Percentiles rank a stretch among this genome's conserved stretches.
These are phyloP conservation scores for Elymus sibiricus DNA, from an alignment of 176 grass and related monocot genomes.

Conservation along the genomic window DNA sequence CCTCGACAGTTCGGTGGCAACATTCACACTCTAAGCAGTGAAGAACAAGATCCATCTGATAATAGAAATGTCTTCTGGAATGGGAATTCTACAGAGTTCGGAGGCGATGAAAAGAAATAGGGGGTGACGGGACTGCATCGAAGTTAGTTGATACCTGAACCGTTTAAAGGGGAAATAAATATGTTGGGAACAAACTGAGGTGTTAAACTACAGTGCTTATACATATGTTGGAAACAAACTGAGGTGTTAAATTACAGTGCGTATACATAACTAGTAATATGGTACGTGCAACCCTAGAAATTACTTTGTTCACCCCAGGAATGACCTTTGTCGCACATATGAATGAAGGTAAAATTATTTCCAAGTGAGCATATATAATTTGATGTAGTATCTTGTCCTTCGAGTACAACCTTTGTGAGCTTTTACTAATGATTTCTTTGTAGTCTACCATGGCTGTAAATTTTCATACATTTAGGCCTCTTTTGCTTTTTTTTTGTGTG, in stretches of 20 bases:
- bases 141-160: background rate
- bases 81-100: conserved; percentile 94
- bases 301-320: background rate
- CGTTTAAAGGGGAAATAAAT: background rate
- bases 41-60: conserved; percentile 40
- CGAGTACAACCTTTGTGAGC: too few relatives aligned
- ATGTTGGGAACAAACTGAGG: background rate
- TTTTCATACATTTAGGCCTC: too few relatives aligned
- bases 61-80: conserved; percentile 95
- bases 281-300: background rate
- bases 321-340: background rate
- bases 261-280: background rate
- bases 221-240: background rate
- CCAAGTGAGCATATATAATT: background rate
- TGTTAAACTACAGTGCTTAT: background rate
- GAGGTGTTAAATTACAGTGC: background rate
- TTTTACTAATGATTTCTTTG: too few relatives aligned
- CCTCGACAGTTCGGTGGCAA: conserved; percentile 63
- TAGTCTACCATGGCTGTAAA: too few relatives aligned
- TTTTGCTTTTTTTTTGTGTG: too few relatives aligned
- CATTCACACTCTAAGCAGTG: conserved; percentile 69
- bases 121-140: background rate
- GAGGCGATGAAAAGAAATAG: conserved; percentile 71
- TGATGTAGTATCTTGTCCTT: too few relatives aligned
- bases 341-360: background rate